These are phyloP conservation scores for Styphnolobium japonicum DNA, from an alignment of 306 rosid species.

Conservation along the genomic window DNA sequence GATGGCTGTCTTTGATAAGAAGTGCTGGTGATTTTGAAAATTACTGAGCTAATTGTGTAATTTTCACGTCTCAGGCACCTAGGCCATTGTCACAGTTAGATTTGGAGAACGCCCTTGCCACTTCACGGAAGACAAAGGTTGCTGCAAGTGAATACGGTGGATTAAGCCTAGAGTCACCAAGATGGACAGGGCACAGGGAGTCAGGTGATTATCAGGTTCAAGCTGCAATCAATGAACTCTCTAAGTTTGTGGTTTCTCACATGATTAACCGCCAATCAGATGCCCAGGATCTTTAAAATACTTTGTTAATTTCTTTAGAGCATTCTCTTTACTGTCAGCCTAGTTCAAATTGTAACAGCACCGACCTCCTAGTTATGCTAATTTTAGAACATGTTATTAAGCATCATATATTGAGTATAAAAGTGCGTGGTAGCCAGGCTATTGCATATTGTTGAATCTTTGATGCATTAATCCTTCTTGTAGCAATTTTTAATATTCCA, in stretches of 20 bases:
- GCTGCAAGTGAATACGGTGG: conserved; percentile 82
- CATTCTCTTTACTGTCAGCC: conserved; percentile 9
- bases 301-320: conserved; percentile 13
- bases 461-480: conserved; percentile 5
- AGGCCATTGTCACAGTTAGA: conserved; percentile 66
- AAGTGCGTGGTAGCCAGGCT: conserved; percentile 14
- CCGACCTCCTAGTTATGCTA: conserved; percentile 13
- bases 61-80: conserved; percentile 53
- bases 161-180: conserved; percentile 41
- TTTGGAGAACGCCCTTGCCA: conserved; percentile 64
- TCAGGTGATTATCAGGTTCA: conserved; percentile 62
- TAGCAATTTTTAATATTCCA: not conserved
- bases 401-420: not conserved
- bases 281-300: conserved; percentile 50
- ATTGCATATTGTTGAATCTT: conserved; percentile 22
- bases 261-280: conserved; percentile 75
- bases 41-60: not conserved
- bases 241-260: conserved; percentile 73
- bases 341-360: conserved; percentile 26
- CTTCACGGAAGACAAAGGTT: conserved; percentile 72
- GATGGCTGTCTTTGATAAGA: not conserved
- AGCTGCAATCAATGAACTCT: conserved; percentile 76
- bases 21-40: conserved; percentile 21
- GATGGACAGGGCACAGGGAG: conserved; percentile 52
- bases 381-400: conserved; percentile 17